Conservation (phyloP, 495 filamentous ascomycete genomes). For the Penicillium simplicissimum region DNA sequence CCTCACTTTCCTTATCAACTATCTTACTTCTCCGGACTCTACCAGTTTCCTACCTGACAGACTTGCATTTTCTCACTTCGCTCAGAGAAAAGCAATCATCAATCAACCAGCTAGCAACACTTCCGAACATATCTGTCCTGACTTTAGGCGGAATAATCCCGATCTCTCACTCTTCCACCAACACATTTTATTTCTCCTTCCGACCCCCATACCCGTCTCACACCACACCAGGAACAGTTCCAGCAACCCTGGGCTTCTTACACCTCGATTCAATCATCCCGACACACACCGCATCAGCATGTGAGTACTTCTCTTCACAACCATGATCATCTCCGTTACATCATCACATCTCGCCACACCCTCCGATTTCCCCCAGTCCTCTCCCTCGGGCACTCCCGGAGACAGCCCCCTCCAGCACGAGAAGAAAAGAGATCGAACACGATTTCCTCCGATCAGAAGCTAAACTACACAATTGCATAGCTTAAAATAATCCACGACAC, state of each 20-base stretch:
- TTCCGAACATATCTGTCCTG: no score
- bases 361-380: slow-evolving; percentile 18
- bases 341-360: slow-evolving; percentile 13
- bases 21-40: neutral
- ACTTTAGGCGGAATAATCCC: no score
- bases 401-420: slow-evolving; percentile 7
- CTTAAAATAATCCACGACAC: neutral
- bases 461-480: neutral
- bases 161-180: neutral
- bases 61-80: no score
- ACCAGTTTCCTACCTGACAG: no score
- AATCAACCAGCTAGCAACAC: no score
- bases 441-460: neutral
- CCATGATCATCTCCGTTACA: slow-evolving; percentile 11
- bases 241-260: neutral
- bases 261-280: neutral
- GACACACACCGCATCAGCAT: neutral
- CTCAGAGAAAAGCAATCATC: no score
- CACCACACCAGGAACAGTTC: neutral
- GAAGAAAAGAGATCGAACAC: neutral
- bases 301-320: slow-evolving; percentile 15
- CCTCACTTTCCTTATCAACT: neutral
- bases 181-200: neutral
- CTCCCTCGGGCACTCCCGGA: slow-evolving; percentile 22
- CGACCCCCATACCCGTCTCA: neutral